Evolutionary conservation across 2,329 filamentous ascomycete genomes (phyloP).

Genomic region (Cercospora citrullina): DNA sequence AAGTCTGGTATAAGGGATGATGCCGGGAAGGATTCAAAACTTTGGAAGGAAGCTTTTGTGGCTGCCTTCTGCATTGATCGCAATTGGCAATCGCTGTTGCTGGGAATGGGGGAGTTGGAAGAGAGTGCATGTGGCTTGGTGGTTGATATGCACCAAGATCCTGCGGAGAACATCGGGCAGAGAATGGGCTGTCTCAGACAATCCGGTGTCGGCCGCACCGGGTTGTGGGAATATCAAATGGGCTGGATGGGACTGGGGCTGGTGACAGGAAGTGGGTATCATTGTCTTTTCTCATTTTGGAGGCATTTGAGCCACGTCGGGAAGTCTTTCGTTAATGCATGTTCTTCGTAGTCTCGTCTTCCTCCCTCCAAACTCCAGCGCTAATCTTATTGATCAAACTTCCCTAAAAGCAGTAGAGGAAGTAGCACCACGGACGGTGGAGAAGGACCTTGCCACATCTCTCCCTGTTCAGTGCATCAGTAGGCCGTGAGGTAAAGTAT

Average conservation of each 20-base stretch:
- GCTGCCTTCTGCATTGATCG: background rate
- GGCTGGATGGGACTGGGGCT: background rate
- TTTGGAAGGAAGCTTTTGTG: background rate
- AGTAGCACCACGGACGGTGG: no score
- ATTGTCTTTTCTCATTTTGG: background rate
- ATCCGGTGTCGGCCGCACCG: background rate
- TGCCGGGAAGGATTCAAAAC: background rate
- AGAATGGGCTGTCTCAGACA: background rate
- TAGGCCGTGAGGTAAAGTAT: no score
- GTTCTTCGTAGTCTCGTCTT: background rate
- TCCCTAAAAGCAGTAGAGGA: no score
- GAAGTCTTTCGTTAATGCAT: slow-evolving; percentile 2
- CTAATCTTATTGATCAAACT: slow-evolving; percentile 4
- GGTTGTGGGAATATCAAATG: background rate
- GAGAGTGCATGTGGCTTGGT: background rate
- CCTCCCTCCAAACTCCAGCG: background rate
- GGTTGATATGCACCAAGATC: background rate
- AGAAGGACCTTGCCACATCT: background rate
- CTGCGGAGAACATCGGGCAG: background rate
- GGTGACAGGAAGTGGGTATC: background rate
- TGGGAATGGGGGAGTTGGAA: background rate
- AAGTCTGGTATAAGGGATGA: background rate
- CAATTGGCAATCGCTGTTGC: background rate
- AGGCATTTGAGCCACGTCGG: background rate
- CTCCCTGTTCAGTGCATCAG: background rate